phyloP scores from a whole-genome alignment of 2,329 filamentous ascomycete species.

The Aspergillus sp. region DNA sequence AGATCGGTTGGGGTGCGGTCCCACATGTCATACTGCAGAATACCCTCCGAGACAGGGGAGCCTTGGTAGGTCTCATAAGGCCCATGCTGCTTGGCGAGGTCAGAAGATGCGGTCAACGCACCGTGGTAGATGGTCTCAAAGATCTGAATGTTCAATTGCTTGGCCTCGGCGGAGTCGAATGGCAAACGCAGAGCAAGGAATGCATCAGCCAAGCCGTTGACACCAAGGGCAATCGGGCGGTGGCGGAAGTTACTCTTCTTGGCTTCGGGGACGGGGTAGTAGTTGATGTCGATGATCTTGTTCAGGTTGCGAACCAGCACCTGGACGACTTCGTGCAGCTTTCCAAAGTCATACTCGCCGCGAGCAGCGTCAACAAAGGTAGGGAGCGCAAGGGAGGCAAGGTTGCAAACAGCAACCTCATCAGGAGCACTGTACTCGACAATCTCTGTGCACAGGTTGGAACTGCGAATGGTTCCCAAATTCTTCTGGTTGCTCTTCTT shows the following conservation, averaged over 20 bases:
- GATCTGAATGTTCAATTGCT: slow-evolving; percentile 94
- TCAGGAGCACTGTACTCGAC: slow-evolving; percentile 96
- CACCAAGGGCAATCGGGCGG: slow-evolving; percentile 92
- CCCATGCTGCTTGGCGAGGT: slow-evolving; percentile 81
- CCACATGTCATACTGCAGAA: slow-evolving; percentile 99
- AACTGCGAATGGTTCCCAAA: slow-evolving; percentile 95
- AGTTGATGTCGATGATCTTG: slow-evolving; percentile 97
- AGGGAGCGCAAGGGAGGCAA: slow-evolving; percentile 91
- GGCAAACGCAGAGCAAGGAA: slow-evolving; percentile 96
- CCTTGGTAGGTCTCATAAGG: slow-evolving; percentile 90
- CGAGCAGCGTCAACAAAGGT: slow-evolving; percentile 86
- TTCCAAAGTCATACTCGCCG: slow-evolving; percentile 91
- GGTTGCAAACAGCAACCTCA: slow-evolving; percentile 97
- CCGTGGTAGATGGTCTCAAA: slow-evolving; percentile 99
- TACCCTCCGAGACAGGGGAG: slow-evolving; percentile 90
- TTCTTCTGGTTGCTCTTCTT: slow-evolving; percentile 99
- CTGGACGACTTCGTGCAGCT: slow-evolving; percentile 91
- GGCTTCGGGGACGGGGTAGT: slow-evolving; percentile 96
- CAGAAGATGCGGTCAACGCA: slow-evolving; percentile 84
- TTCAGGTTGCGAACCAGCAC: slow-evolving; percentile 95
- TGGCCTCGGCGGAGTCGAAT: slow-evolving; percentile 94
- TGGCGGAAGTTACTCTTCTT: slow-evolving; percentile 97
- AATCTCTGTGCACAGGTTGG: slow-evolving; percentile 98
- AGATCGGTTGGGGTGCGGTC: slow-evolving; percentile 88
- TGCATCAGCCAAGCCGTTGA: slow-evolving; percentile 95